These are phyloP conservation scores for Amanita pallidorosea DNA, from an alignment of 768 basidiomycete species.

Conservation along the genomic window DNA sequence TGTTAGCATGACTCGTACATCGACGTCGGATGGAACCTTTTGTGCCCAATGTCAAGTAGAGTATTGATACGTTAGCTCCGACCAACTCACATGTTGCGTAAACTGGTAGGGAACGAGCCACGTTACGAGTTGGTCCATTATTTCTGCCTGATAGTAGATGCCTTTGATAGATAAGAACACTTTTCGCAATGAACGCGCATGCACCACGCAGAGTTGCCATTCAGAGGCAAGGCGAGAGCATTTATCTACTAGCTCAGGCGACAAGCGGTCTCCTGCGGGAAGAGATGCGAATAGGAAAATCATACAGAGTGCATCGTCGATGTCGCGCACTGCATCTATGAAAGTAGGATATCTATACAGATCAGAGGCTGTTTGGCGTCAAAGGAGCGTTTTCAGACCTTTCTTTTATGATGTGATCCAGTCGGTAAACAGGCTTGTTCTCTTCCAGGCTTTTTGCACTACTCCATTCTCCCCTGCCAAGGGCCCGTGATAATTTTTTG, in stretches of 20 bases:
- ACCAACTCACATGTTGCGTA: constrained; percentile 71
- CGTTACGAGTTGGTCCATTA: constrained; percentile 85
- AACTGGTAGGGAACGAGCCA: constrained; percentile 99
- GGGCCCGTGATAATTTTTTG: constrained; percentile 87
- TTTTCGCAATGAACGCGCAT: constrained; percentile 74
- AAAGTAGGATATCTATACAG: constrained; percentile 85
- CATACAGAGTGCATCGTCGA: constrained; percentile 96
- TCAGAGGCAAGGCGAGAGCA: constrained; percentile 85
- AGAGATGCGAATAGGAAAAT: constrained; percentile 86
- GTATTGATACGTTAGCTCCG: not conserved
- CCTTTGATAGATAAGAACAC: constrained; percentile 97
- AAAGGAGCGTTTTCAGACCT: constrained; percentile 40
- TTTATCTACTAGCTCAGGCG: constrained; percentile 78
- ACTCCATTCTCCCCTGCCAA: constrained; percentile 93
- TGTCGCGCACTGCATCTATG: constrained; percentile 88
- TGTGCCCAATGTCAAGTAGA: constrained; percentile 2
- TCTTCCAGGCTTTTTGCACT: constrained; percentile 91
- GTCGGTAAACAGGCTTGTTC: constrained; percentile 78
- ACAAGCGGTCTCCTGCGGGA: constrained; percentile 75
- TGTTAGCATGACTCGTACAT: constrained; percentile 95
- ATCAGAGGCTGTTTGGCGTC: not conserved
- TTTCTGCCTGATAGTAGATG: constrained; percentile 93
- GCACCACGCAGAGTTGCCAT: constrained; percentile 96
- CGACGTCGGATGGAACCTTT: constrained; percentile 93
- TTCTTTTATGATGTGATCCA: constrained; percentile 98